phyloP scores from a whole-genome alignment of 768 basidiomycete genomes.

The Rubroboletus pulcherrimus region DNA sequence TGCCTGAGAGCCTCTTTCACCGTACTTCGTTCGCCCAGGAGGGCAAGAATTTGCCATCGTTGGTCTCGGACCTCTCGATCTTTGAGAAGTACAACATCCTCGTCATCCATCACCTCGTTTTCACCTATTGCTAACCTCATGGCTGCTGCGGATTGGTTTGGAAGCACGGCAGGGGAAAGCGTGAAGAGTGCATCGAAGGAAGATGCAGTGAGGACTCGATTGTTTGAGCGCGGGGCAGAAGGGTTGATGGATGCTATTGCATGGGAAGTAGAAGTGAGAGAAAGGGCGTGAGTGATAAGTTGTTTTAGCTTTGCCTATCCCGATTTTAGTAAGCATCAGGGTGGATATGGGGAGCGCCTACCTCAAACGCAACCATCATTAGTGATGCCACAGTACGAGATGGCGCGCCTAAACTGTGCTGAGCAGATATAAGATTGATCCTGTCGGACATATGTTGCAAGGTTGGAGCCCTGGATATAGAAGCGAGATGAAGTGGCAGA shows the following conservation, averaged over 20 bases:
- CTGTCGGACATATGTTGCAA: constrained; percentile 75
- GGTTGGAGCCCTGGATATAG: constrained; percentile 68
- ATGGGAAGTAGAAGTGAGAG: constrained; percentile 71
- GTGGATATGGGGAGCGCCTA: constrained; percentile 26
- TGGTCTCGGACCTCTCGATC: constrained; percentile 65
- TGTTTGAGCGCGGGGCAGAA: constrained; percentile 39
- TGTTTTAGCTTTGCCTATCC: constrained; percentile 77
- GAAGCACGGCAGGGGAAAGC: constrained; percentile 70
- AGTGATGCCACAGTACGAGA: constrained; percentile 61
- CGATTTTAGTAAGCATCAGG: neutral
- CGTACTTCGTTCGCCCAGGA: constrained; percentile 69
- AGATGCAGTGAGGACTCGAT: constrained; percentile 54
- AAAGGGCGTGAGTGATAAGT: constrained; percentile 74
- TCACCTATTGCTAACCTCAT: constrained; percentile 62
- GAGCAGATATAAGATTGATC: constrained; percentile 77
- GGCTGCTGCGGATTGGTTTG: constrained; percentile 74
- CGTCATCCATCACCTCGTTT: constrained; percentile 42
- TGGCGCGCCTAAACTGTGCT: constrained; percentile 63
- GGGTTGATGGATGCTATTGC: constrained; percentile 74
- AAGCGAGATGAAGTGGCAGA: constrained; percentile 67
- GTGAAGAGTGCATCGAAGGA: constrained; percentile 79
- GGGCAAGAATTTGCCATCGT: constrained; percentile 73
- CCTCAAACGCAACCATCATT: constrained; percentile 77
- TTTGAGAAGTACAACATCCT: constrained; percentile 50
- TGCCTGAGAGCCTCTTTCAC: constrained; percentile 56